Evolutionary conservation across 2,329 filamentous ascomycete genomes (phyloP).

Genomic region (Gliomastix tumulicola): DNA sequence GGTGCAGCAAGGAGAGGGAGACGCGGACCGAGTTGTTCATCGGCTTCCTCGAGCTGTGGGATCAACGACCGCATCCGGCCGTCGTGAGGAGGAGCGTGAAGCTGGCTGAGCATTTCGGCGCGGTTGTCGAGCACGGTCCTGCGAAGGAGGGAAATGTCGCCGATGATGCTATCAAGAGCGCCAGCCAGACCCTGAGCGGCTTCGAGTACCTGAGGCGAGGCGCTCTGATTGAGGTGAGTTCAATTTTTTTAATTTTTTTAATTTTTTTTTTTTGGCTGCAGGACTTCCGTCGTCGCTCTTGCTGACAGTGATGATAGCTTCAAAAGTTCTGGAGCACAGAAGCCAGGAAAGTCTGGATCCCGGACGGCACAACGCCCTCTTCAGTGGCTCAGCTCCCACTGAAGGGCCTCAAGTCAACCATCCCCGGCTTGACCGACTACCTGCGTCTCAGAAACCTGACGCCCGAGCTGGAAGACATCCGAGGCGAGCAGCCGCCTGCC

Average conservation of each 20-base stretch:
- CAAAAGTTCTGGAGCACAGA: constrained; percentile 20
- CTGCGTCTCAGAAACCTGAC: constrained; percentile 9
- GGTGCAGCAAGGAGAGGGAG: constrained; percentile 18
- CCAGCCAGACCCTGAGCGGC: constrained; percentile 16
- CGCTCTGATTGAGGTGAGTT: constrained; percentile 16
- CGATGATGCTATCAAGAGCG: not conserved
- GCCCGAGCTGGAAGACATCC: constrained; percentile 8
- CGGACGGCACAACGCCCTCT: no score
- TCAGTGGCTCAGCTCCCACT: constrained; percentile 11
- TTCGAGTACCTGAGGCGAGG: constrained; percentile 25
- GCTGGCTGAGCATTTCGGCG: constrained; percentile 25
- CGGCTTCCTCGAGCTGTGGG: constrained; percentile 26
- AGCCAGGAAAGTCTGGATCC: constrained; percentile 6
- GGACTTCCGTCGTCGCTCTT: no score
- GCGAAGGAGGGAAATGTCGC: constrained; percentile 4
- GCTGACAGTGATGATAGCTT: no score
- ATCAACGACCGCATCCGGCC: constrained; percentile 19
- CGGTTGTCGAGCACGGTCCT: constrained; percentile 20
- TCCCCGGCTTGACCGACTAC: constrained; percentile 15
- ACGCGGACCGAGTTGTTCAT: constrained; percentile 24
- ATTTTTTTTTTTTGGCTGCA: no score
- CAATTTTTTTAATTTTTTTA: no score
- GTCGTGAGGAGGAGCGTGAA: constrained; percentile 25
- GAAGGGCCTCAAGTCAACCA: constrained; percentile 10
- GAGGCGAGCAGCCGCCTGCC: constrained; percentile 7